These are phyloP conservation scores for Radiomyces spectabilis DNA, from an alignment of 192 early-diverging fungal species.

Conservation along the genomic window DNA sequence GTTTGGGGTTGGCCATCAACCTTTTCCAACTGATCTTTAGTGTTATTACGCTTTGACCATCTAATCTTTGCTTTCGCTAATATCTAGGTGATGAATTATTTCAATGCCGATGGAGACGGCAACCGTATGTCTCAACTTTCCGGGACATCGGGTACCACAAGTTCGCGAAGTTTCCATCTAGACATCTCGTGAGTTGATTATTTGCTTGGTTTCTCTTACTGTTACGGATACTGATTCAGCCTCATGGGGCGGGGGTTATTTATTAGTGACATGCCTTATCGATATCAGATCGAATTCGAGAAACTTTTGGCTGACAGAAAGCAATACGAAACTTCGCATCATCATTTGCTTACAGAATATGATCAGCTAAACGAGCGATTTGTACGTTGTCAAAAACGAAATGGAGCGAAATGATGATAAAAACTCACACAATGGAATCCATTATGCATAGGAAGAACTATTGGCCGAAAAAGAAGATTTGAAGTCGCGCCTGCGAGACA, in stretches of 20 bases:
- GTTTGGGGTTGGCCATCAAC: background rate
- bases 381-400: conserved; percentile 13
- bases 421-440: no score
- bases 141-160: conserved; percentile 2
- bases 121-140: conserved; percentile 2
- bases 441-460: conserved; percentile 54
- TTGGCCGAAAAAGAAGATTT: conserved; percentile 65
- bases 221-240: no score
- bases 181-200: conserved; percentile 2
- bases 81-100: conserved; percentile 15
- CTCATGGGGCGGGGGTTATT: no score
- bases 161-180: background rate
- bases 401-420: background rate
- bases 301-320: conserved; percentile 52
- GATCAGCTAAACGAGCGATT: conserved; percentile 34
- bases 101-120: conserved; percentile 8
- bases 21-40: background rate
- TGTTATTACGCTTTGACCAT: no score
- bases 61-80: background rate
- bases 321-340: conserved; percentile 47
- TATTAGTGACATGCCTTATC: conserved; percentile 10
- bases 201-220: background rate
- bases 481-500: conserved; percentile 64
- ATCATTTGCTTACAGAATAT: conserved; percentile 41
- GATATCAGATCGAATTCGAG: conserved; percentile 31